A percentile compares a stretch with the other conserved stretches of the same genome.
phyloP scores from a whole-genome alignment of 768 basidiomycete genomes.

The Suillus fuscotomentosus region DNA sequence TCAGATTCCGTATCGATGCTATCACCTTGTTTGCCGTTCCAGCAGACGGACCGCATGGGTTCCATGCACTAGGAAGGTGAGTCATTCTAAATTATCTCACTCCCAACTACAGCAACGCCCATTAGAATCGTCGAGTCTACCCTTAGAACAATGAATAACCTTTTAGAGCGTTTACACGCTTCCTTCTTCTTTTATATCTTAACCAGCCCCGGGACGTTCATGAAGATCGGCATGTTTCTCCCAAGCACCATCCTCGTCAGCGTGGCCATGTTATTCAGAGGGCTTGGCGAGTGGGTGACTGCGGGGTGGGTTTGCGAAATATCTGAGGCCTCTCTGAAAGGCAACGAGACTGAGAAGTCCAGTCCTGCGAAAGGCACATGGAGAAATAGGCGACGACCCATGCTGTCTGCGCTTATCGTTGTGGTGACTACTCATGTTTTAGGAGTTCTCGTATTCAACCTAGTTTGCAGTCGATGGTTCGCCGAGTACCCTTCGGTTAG shows the following conservation, averaged over 20 bases:
- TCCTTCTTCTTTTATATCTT: slow-evolving; percentile 95
- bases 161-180: slow-evolving; percentile 93
- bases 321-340: slow-evolving; percentile 2
- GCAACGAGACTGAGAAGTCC: slow-evolving; percentile 12
- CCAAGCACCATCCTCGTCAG: slow-evolving; percentile 86
- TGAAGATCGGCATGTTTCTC: slow-evolving; percentile 89
- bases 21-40: slow-evolving; percentile 89
- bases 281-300: slow-evolving; percentile 70
- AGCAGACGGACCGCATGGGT: slow-evolving; percentile 90
- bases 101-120: background rate
- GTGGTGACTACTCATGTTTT: slow-evolving; percentile 55
- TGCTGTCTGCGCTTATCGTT: slow-evolving; percentile 50
- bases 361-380: slow-evolving; percentile 30
- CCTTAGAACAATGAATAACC: slow-evolving; percentile 87
- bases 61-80: slow-evolving; percentile 87
- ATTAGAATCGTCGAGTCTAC: slow-evolving; percentile 81
- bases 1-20: slow-evolving; percentile 91
- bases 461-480: slow-evolving; percentile 46
- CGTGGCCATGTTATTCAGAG: slow-evolving; percentile 81
- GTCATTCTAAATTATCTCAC: slow-evolving; percentile 18
- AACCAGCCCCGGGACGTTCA: slow-evolving; percentile 56
- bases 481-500: slow-evolving; percentile 41
- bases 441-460: slow-evolving; percentile 51
- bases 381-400: slow-evolving; percentile 51
- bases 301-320: slow-evolving; percentile 51